Evolutionary conservation across 768 basidiomycete genomes (phyloP), one percentile per base, ranked within the genome.

Genomic region (Auriscalpium vulgare): DNA sequence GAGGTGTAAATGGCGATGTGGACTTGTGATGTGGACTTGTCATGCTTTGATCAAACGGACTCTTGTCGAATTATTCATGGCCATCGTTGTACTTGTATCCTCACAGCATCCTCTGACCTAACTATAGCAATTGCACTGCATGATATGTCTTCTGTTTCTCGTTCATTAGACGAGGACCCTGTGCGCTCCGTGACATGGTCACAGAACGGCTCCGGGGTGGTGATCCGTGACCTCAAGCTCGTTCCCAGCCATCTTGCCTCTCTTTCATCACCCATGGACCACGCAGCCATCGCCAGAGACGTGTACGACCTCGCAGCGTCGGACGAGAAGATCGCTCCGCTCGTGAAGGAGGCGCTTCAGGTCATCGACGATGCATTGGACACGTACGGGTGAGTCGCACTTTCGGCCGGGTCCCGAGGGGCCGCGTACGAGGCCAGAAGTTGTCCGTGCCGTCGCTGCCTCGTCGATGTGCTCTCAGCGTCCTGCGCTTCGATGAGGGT

Each of bases 281-380:
- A 69, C 68, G 75, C 70, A 55, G 68, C 71, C 49, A 76, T 86
- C 50, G 77, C 83, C 13, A 63, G 73, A 35, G 71, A 82, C n/a
- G 81, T 88, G 10, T 89, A 87, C 65, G 69, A 66, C 6, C 74
- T 90, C 40, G 85, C 86, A 37, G 65, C 68, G 23, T 81, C 82
- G 16, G 59, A 70, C 5, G 77, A 85, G 49, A 73, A 80, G 3
- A 74, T 91, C 23, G 78, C 81, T 3, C 70, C 71, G 13, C 70
- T 79, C 56, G 84, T 97, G 46, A 83, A 79, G 66, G 84, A 94
- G 67, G 94, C 95, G 0, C 68, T 95, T 58, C 73, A 80, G 14
- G 89, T 95, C 51, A 89, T 97, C 44, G 86, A 94, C 65, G 66
- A 81, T 5, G 84, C 85, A 40, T 67, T 99, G 47, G 82, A 89